A percentile compares a stretch with the other conserved stretches of the same genome.
These are phyloP conservation scores for Pseudevernia furfuracea DNA, from an alignment of 495 filamentous ascomycete species.

Conservation along the genomic window DNA sequence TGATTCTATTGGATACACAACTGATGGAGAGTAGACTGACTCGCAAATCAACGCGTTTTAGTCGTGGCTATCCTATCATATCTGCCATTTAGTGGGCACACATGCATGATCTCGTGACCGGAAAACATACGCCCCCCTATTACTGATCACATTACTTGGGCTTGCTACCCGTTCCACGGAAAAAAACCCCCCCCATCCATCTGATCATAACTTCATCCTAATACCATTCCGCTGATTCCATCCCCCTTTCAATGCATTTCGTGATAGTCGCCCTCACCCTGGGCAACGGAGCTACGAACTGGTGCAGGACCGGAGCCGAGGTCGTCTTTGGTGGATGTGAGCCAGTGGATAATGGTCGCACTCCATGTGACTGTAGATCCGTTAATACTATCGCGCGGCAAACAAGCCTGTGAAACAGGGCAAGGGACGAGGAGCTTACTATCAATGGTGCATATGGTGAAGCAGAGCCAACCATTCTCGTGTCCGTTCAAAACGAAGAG, in stretches of 20 bases:
- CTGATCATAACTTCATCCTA: background rate
- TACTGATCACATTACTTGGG: background rate
- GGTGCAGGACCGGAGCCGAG: conserved; percentile 14
- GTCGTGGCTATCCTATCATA: background rate
- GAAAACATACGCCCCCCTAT: background rate
- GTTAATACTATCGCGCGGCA: conserved; percentile 7
- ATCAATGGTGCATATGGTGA: conserved; percentile 32
- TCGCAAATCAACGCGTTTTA: background rate
- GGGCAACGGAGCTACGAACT: background rate
- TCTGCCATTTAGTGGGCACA: background rate
- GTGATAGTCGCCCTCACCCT: background rate
- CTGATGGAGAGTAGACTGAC: background rate
- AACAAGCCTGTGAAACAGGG: background rate
- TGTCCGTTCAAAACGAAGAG: conserved; percentile 26
- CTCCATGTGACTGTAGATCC: conserved; percentile 29
- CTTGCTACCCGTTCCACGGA: background rate
- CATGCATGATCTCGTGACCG: background rate
- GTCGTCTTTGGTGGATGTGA: conserved; percentile 27
- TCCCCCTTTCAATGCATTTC: background rate
- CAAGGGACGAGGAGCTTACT: conserved; percentile 23
- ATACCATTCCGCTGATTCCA: background rate
- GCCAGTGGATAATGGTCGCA: conserved; percentile 30
- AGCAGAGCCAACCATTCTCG: conserved; percentile 35
- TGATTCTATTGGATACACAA: background rate
- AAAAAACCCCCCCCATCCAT: too few relatives aligned